Percentiles rank a stretch among this genome's conserved stretches.
phyloP scores from a whole-genome alignment of 768 basidiomycete genomes.

The Suillus subluteus region DNA sequence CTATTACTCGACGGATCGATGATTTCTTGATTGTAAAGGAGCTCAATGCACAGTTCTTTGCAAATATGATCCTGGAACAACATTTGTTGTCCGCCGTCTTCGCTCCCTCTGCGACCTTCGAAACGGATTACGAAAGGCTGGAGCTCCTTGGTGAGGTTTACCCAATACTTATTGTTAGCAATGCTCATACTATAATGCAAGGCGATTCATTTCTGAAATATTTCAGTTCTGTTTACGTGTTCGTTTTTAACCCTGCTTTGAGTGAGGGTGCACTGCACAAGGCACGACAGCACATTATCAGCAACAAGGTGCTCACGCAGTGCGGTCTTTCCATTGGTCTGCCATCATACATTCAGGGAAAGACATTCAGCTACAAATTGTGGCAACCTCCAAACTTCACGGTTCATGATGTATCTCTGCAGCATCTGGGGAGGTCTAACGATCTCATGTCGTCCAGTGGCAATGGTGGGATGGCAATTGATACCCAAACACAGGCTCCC shows the following conservation, averaged over 20 bases:
- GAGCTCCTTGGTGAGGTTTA: slow-evolving; percentile 73
- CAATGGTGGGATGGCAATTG: neutral
- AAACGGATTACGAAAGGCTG: slow-evolving; percentile 81
- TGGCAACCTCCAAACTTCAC: slow-evolving; percentile 63
- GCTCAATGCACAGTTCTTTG: slow-evolving; percentile 70
- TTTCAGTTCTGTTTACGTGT: slow-evolving; percentile 72
- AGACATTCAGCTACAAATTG: slow-evolving; percentile 63
- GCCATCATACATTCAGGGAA: slow-evolving; percentile 74
- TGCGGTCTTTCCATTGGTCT: slow-evolving; percentile 61
- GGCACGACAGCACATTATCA: slow-evolving; percentile 70
- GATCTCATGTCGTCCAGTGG: neutral
- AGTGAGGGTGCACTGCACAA: slow-evolving; percentile 72
- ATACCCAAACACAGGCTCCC: neutral
- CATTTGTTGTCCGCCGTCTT: slow-evolving; percentile 69
- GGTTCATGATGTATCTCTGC: slow-evolving; percentile 17
- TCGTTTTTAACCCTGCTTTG: slow-evolving; percentile 64
- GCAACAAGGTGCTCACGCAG: slow-evolving; percentile 66
- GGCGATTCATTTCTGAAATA: slow-evolving; percentile 89
- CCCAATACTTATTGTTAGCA: neutral
- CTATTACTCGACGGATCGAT: slow-evolving; percentile 72
- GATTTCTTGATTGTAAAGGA: slow-evolving; percentile 78
- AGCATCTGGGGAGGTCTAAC: neutral
- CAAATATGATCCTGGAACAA: slow-evolving; percentile 61
- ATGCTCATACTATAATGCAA: slow-evolving; percentile 24
- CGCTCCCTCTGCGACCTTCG: slow-evolving; percentile 68